These are phyloP conservation scores for Fusarium palustre DNA, from an alignment of 2,329 filamentous ascomycete genomes.

Conservation along the genomic window DNA sequence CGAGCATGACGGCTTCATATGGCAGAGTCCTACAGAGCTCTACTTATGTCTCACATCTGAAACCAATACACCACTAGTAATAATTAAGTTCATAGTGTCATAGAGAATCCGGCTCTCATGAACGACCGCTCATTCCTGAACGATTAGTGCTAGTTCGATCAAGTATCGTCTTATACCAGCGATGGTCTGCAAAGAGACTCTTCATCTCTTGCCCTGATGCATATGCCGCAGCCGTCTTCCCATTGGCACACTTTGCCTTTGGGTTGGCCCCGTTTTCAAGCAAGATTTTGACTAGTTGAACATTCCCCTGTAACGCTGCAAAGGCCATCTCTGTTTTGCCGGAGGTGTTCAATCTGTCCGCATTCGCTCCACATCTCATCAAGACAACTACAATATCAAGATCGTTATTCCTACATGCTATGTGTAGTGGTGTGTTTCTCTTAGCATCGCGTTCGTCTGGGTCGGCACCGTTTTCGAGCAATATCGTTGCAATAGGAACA, in stretches of 20 bases:
- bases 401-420: background rate
- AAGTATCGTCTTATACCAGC: slow-evolving; percentile 1
- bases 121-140: background rate
- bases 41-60: too few relatives aligned
- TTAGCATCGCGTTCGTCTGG: background rate
- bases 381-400: background rate
- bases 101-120: background rate
- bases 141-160: background rate
- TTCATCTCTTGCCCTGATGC: slow-evolving; percentile 4
- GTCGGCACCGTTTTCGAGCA: background rate
- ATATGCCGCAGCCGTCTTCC: slow-evolving; percentile 7
- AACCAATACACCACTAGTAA: too few relatives aligned
- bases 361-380: background rate
- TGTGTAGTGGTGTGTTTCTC: background rate
- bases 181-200: background rate
- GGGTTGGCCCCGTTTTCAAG: slow-evolving; percentile 6
- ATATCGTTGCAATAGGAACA: accelerated
- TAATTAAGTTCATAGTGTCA: too few relatives aligned
- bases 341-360: accelerated
- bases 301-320: background rate
- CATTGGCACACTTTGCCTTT: slow-evolving; percentile 7
- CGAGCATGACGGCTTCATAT: too few relatives aligned
- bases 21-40: too few relatives aligned
- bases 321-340: background rate
- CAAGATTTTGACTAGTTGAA: background rate